Base-by-base conservation (phyloP, 495 filamentous ascomycete genomes). In the Neurospora sp. region DNA sequence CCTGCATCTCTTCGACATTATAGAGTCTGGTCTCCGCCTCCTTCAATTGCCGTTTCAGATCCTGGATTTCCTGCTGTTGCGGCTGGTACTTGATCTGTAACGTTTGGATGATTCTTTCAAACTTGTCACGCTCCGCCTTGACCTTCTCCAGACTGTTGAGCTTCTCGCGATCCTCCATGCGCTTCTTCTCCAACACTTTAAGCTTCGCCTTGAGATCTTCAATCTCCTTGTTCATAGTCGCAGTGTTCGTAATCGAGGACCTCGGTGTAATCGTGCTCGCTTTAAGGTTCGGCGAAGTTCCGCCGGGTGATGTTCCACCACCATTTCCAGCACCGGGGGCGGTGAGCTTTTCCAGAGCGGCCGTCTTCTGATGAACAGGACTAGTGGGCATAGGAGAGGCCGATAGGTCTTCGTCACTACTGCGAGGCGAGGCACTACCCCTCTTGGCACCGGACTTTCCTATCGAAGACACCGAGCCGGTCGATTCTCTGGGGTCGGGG, bases 51-150 rank as follows among this genome's bases (percentile, higher is more conserved):
- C 90, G 92, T 70, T 90, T 89, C 27, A 97, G 80, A 3, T 94
- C 92, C 5, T 83, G 83, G 71, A 93, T 89, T 75, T 98, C 96
- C 76, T 92, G 89, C 75, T 94, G 91, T 73, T 94, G 93, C 1
- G 92, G 89, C 75, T 96, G 93, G 73, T 92, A 94, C 80, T 98
- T 98, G 16, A 90, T 87, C 81, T 96, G 93, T 71, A 99, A 82
- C 74, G 96, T 99, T 78, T 97, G 92, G 46, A 98, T 96, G 75
- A 98, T 94, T 3, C 82, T 83, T 78, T 97, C 92, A 73, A 93
- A 96, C 73, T 93, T 93, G 78, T 97, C 93, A 11, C 91, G 88
- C 76, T 98, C 94, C 11, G 87, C 82, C 77, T 94, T 91, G 42
- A 94, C 79, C 73, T 89, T 88, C 54, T 99, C 94, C 41, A 98